A percentile compares a stretch with the other conserved stretches of the same genome.
phyloP scores from a whole-genome alignment of 2,329 filamentous ascomycete species.

The Pseudogymnoascus sp. region DNA sequence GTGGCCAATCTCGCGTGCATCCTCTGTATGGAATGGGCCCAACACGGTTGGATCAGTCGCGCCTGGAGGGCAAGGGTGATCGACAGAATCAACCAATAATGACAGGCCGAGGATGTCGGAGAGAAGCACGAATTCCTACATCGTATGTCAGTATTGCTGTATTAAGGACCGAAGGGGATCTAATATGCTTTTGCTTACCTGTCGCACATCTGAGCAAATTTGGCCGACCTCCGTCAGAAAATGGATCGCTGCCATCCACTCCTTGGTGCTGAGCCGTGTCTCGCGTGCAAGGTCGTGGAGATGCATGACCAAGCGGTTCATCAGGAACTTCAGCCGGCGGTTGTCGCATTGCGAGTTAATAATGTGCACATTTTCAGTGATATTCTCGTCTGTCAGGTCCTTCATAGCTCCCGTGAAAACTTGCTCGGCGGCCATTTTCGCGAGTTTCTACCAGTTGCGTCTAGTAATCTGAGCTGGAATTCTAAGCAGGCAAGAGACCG shows the following conservation, averaged over 20 bases:
- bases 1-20: constrained; percentile 50
- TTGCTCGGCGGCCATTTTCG: too few species aligned
- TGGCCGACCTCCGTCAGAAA: constrained; percentile 68
- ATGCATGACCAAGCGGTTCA: constrained; percentile 67
- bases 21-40: constrained; percentile 77
- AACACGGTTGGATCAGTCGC: constrained; percentile 74
- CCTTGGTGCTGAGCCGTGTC: constrained; percentile 64
- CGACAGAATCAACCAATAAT: constrained; percentile 72
- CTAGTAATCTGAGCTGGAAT: too few species aligned
- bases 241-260: constrained; percentile 69
- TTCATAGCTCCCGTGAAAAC: constrained; percentile 36
- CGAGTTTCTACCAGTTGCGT: too few species aligned
- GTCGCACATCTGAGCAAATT: constrained; percentile 62
- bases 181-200: constrained; percentile 39
- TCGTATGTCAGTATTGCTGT: too few species aligned
- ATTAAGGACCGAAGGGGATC: too few species aligned
- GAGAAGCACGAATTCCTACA: constrained; percentile 70
- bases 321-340: constrained; percentile 60
- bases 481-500: too few species aligned
- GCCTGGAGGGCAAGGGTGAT: constrained; percentile 67
- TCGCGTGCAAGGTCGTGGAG: constrained; percentile 77
- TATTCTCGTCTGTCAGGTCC: constrained; percentile 71
- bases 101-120: constrained; percentile 74
- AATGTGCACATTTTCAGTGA: constrained; percentile 65
- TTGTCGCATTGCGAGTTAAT: constrained; percentile 67